phyloP scores from a whole-genome alignment of 441 rosid genomes.

The Corymbia calophylla region DNA sequence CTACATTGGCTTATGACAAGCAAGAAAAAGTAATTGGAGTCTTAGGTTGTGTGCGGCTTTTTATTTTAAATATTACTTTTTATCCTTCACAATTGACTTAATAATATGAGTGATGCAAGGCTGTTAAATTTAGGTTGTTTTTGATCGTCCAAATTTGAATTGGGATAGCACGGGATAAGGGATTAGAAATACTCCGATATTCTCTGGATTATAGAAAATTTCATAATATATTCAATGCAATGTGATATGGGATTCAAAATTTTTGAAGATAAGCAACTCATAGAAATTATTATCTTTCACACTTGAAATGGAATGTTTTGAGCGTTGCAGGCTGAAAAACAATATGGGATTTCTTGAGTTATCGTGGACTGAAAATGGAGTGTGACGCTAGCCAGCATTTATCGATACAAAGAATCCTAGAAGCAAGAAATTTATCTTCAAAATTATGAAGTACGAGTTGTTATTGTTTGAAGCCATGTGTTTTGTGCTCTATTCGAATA shows the following conservation, averaged over 20 bases:
- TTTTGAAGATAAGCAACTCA: background rate
- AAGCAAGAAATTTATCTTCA: background rate
- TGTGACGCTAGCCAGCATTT: background rate
- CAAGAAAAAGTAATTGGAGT: background rate
- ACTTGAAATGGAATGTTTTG: background rate
- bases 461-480: background rate
- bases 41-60: background rate
- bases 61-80: background rate
- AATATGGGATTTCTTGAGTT: background rate
- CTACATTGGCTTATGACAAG: background rate
- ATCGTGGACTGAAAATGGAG: background rate
- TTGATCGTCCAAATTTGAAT: background rate
- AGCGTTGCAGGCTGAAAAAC: background rate
- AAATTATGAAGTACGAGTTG: background rate
- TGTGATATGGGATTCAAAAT: background rate
- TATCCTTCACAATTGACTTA: background rate
- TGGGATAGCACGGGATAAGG: background rate
- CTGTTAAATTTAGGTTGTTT: background rate
- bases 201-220: background rate
- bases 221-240: background rate
- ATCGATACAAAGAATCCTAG: background rate
- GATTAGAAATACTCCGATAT: background rate
- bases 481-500: background rate
- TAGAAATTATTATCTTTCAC: background rate
- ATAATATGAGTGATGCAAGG: background rate